These are phyloP conservation scores for Cryptococcus neoformans DNA, from an alignment of 1,284 basidiomycete species.

Conservation along the genomic window DNA sequence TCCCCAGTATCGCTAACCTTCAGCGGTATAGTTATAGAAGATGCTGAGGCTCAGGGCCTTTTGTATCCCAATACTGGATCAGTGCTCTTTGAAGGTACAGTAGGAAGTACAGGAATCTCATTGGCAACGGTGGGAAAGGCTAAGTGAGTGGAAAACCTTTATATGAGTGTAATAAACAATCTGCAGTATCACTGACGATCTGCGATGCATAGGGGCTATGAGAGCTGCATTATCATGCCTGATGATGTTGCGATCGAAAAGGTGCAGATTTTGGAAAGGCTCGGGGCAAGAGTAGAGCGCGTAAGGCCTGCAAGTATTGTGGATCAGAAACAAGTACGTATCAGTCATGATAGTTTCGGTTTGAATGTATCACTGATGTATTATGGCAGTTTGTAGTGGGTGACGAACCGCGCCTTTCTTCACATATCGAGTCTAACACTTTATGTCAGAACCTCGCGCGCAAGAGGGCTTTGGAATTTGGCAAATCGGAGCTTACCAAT, in stretches of 20 bases:
- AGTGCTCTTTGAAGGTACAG: conserved; percentile 95
- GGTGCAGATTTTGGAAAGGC: conserved; percentile 69
- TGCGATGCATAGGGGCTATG: conserved; percentile 51
- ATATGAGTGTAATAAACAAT: not conserved
- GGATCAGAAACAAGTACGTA: conserved; percentile 76
- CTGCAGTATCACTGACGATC: not conserved
- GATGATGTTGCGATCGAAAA: conserved; percentile 94
- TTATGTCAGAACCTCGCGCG: conserved; percentile 71
- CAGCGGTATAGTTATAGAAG: conserved; percentile 69
- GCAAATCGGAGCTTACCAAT: conserved; percentile 52
- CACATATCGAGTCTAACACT: not conserved
- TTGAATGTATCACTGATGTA: not conserved
- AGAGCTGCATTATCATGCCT: conserved; percentile 76
- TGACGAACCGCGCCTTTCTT: conserved; percentile 7
- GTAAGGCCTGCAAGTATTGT: conserved; percentile 86
- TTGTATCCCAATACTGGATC: conserved; percentile 85
- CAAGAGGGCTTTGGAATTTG: conserved; percentile 69
- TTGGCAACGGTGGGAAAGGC: conserved; percentile 89
- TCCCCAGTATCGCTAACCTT: not conserved
- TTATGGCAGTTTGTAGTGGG: conserved; percentile 57
- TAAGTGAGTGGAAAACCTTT: conserved; percentile 55
- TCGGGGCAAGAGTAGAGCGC: conserved; percentile 83
- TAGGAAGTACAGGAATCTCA: conserved; percentile 95
- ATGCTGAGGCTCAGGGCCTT: conserved; percentile 81
- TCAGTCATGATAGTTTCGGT: not conserved